Conservation (phyloP, 2,329 filamentous ascomycete genomes). For the Claviceps sp. region DNA sequence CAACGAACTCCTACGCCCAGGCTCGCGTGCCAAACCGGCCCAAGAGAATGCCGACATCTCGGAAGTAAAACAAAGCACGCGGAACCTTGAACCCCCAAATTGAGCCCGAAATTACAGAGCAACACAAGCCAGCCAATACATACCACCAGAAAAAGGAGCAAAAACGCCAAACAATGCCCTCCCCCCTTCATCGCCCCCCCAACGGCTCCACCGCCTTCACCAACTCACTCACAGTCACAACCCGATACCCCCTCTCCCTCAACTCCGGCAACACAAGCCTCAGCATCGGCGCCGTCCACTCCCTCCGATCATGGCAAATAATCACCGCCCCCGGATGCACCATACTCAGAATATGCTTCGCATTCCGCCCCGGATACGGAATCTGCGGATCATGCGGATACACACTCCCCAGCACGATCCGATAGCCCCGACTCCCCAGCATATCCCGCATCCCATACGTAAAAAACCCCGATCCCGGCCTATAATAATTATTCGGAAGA, state of each 20-base stretch:
- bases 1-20: too few species aligned
- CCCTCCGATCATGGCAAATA: conserved; percentile 71
- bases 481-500: conserved; percentile 54
- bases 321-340: conserved; percentile 63
- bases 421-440: conserved; percentile 49
- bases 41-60: too few species aligned
- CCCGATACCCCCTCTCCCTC: conserved; percentile 51
- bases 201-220: conserved; percentile 27
- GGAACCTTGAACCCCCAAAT: too few species aligned
- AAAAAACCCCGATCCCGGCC: conserved; percentile 78
- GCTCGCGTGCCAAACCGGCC: too few species aligned
- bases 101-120: too few species aligned
- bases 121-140: neutral
- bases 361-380: conserved; percentile 53
- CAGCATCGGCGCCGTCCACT: conserved; percentile 77
- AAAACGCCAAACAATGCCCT: neutral
- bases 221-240: conserved; percentile 59
- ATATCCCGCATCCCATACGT: conserved; percentile 52
- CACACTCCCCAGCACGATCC: conserved; percentile 66
- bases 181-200: conserved; percentile 10
- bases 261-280: conserved; percentile 58
- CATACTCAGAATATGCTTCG: conserved; percentile 70
- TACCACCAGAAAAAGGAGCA: neutral
- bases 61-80: too few species aligned
- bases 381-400: conserved; percentile 92